Evolutionary conservation across 495 filamentous ascomycete genomes (phyloP).

Genomic region (Penicillium soppii): DNA sequence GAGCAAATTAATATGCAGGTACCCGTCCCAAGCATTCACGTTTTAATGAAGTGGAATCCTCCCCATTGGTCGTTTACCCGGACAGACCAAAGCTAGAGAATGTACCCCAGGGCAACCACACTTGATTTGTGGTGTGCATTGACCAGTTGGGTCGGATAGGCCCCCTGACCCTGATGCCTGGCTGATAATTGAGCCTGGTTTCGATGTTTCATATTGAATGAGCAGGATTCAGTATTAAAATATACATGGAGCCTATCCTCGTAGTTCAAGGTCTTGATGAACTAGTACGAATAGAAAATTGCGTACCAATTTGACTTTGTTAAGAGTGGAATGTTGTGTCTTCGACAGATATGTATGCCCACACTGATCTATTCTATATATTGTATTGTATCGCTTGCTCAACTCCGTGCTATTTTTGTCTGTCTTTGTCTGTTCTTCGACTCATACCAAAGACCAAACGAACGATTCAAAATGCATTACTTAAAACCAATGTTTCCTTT

Average conservation of each 20-base stretch:
- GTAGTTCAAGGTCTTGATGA: too few relatives aligned
- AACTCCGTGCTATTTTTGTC: background rate
- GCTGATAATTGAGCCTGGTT: too few relatives aligned
- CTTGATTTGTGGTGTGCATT: too few relatives aligned
- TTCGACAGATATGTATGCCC: background rate
- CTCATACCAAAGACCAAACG: background rate
- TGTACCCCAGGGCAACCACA: too few relatives aligned
- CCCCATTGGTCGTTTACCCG: background rate
- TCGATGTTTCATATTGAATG: too few relatives aligned
- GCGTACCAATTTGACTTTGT: too few relatives aligned
- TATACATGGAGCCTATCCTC: too few relatives aligned
- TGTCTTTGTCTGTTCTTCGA: background rate
- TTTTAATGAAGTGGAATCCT: background rate
- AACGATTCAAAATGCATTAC: background rate
- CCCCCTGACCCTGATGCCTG: too few relatives aligned
- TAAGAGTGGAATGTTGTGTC: conserved; percentile 4
- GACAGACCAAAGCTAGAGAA: too few relatives aligned
- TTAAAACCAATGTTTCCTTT: background rate
- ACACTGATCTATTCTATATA: background rate
- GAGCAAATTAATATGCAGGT: background rate
- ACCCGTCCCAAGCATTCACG: background rate
- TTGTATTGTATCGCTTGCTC: background rate
- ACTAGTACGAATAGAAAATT: too few relatives aligned
- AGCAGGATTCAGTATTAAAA: too few relatives aligned
- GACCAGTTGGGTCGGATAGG: too few relatives aligned